Base-by-base conservation (phyloP, 2,329 filamentous ascomycete species). In the Alternaria panax region DNA sequence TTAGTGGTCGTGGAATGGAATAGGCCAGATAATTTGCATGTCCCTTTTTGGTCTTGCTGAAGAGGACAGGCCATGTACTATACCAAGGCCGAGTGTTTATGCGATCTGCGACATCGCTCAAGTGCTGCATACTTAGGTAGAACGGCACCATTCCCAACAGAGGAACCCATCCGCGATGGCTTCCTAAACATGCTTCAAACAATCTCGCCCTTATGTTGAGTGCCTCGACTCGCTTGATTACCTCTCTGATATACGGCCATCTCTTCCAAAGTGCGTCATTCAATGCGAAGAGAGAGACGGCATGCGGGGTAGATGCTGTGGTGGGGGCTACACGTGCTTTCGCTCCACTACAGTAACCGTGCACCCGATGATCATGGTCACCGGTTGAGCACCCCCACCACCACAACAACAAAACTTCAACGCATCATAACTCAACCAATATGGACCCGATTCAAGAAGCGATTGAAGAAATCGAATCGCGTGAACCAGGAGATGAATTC, bases 91-190 rank as follows among this genome's bases (percentile, higher is more conserved):
- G 55, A n/a, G 20, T 28, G 28, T 36, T 42, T 9, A 53, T 27
- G 43, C 27, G 24, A 30, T 30, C 20, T 40, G 46, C 30, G 46
- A 36, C 38, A 36, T 50, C 27, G 43, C 27, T 41, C 2, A 12
- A 11, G n/a, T n/a, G n/a, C n/a, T n/a, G n/a, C n/a, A n/a, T n/a
- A n/a, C n/a, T n/a, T n/a, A n/a, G n/a, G n/a, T 30, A 24, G 8
- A 12, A 22, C 11, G 14, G 22, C 22, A 47, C 40, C 50, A 54
- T 62, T 30, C 59, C 54, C 46, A 51, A 41, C 36, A 5, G 12
- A 22, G 60, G 32, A 61, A 6, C 14, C 22, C 55, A 63, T 50
- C 57, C 50, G 50, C 53, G 16, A 28, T 16, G 20, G 18, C 43
- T n/a, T n/a, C n/a, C n/a, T 43, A 25, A 7, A 30, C 45, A 27